These are phyloP conservation scores for Hymenoscyphus repandus DNA, from an alignment of 2,329 filamentous ascomycete genomes.

Conservation along the genomic window DNA sequence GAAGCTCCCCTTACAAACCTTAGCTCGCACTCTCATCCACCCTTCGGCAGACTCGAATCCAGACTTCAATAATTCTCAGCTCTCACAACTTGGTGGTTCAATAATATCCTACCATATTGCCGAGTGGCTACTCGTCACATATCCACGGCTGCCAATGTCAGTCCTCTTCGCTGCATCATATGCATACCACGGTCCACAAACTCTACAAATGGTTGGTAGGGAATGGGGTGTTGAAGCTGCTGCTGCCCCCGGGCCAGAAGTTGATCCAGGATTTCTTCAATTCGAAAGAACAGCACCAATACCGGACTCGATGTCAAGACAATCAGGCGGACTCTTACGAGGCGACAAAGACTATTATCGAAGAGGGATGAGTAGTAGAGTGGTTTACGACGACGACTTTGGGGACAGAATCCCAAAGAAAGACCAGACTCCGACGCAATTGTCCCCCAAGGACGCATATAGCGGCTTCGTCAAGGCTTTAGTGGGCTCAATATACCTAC, in stretches of 20 bases:
- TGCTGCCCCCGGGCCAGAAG: conserved; percentile 82
- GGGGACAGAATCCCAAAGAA: conserved; percentile 52
- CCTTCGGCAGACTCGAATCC: conserved; percentile 74
- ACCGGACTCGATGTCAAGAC: conserved; percentile 37
- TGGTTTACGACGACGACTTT: conserved; percentile 81
- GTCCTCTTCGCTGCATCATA: conserved; percentile 82
- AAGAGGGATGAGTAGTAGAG: conserved; percentile 67
- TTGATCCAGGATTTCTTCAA: conserved; percentile 86
- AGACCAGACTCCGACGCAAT: conserved; percentile 21
- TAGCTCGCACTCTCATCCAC: conserved; percentile 82
- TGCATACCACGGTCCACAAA: conserved; percentile 72
- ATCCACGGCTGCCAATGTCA: conserved; percentile 84
- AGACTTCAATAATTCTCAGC: conserved; percentile 82
- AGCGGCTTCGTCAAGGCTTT: conserved; percentile 78
- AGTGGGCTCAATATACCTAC: conserved; percentile 78
- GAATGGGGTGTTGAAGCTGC: conserved; percentile 92
- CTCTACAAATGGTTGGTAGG: conserved; percentile 66
- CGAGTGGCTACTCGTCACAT: conserved; percentile 83
- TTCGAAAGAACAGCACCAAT: conserved; percentile 51
- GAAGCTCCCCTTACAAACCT: conserved; percentile 77
- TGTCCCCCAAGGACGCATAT: conserved; percentile 46
- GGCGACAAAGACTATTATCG: conserved; percentile 51
- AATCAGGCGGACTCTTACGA: conserved; percentile 45
- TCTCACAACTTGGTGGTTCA: conserved; percentile 75
- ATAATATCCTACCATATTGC: conserved; percentile 84